Conservation (phyloP, 2,329 filamentous ascomycete genomes). For the Pseudogymnoascus sp. region DNA sequence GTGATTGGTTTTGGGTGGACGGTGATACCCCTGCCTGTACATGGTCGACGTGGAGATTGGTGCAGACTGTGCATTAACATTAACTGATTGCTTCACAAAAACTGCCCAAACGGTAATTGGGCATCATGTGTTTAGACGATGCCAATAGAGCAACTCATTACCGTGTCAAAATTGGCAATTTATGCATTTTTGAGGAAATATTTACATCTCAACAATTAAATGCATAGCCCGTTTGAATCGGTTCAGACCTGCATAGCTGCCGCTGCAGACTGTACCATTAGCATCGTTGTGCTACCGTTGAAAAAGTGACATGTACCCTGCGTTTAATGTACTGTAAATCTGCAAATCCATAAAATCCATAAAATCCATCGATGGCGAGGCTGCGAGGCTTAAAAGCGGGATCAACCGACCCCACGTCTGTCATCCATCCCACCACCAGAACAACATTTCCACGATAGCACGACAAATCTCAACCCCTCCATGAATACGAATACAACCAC, state of each 20-base stretch:
- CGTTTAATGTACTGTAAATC: constrained; percentile 1
- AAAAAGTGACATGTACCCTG: constrained; percentile 1
- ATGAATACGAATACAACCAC: constrained; percentile 9
- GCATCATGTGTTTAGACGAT: neutral
- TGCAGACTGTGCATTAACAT: neutral
- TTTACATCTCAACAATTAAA: neutral
- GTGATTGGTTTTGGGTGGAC: neutral
- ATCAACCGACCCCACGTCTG: constrained; percentile 11
- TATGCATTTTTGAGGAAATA: neutral
- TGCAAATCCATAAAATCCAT: neutral
- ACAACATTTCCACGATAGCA: neutral
- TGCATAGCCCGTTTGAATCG: neutral
- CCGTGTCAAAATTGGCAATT: neutral
- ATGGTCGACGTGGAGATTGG: constrained; percentile 4
- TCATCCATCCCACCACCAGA: neutral
- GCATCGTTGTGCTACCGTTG: neutral
- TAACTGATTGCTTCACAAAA: neutral
- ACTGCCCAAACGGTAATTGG: neutral
- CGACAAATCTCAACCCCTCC: neutral
- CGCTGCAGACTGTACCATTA: neutral
- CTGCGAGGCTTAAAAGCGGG: constrained; percentile 10
- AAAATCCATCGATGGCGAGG: neutral
- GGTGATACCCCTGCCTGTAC: constrained; percentile 7
- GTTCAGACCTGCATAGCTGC: neutral
- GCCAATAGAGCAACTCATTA: neutral